Conservation (phyloP, 1,284 basidiomycete species). For the Mycena sp. region DNA sequence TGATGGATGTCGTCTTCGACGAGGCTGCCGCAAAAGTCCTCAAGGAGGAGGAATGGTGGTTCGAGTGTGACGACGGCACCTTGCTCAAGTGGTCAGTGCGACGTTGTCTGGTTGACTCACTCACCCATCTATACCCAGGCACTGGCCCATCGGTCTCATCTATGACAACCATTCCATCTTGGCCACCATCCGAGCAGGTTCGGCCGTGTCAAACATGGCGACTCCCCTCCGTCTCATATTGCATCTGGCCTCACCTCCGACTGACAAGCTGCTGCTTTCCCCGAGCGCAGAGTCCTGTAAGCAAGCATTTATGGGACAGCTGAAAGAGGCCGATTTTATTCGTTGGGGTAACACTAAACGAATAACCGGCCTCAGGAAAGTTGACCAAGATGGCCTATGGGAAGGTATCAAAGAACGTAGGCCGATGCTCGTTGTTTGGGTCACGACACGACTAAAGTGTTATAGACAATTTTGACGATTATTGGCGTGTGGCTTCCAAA, state of each 20-base stretch:
- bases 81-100: conserved; percentile 84
- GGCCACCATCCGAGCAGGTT: conserved; percentile 58
- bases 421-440: conserved; percentile 41
- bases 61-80: conserved; percentile 82
- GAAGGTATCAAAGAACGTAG: conserved; percentile 91
- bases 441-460: conserved; percentile 15
- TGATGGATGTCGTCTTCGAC: conserved; percentile 91
- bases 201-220: conserved; percentile 54
- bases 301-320: conserved; percentile 90
- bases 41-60: conserved; percentile 94
- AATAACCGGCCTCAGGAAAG: conserved; percentile 88
- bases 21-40: conserved; percentile 75
- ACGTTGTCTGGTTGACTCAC: conserved; percentile 3
- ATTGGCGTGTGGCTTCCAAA: conserved; percentile 91
- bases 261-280: conserved; percentile 83
- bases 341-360: conserved; percentile 94
- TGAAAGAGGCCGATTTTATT: conserved; percentile 96
- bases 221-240: conserved; percentile 81
- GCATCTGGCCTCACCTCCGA: conserved; percentile 87
- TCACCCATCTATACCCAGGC: conserved; percentile 62
- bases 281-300: conserved; percentile 86
- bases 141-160: conserved; percentile 94
- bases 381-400: conserved; percentile 94
- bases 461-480: conserved; percentile 93
- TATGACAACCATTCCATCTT: conserved; percentile 85